Base-by-base conservation (phyloP, 129 eudicot genomes). In the Centaurea solstitialis region DNA sequence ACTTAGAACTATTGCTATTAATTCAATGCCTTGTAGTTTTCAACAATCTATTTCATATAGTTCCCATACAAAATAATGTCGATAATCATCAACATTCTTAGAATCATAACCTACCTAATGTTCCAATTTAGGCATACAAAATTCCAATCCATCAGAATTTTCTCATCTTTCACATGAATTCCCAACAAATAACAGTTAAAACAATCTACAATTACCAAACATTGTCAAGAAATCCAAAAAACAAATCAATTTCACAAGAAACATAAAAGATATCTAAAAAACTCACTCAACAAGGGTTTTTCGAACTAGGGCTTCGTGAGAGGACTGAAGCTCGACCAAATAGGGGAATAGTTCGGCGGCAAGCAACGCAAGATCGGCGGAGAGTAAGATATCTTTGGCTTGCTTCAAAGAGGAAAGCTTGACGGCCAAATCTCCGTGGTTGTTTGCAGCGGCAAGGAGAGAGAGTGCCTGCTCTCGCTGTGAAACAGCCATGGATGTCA, bases 391-490 rank as follows among this genome's bases (percentile, higher is more conserved):
- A 68, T 90, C 92, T 65, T 84, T 95, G 30, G 89, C 98, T 83
- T 95, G 99, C 67, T 87, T 87, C 80, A 95, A 81, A 28, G 99
- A 90, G 26, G 99, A 90, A 4, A 95, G 86, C 86, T 95, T 95
- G 7, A 95, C 97, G 23, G 98, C 93, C 88, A 95, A 95, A 92
- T 95, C 99, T 7, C 97, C 97, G 57, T 95, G 99, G 87, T 95
- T 92, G 83, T 92, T 95, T 45, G 97, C 97, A 21, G 96, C 90
- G 47, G 97, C 96, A 1, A 95, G 88, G 78, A 95, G 94, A 50
- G 93, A 81, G 33, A 92, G 90, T 22, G 94, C 88, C 57, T 92
- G 97, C 84, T 95, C 99, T 85, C 97, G 82, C 81, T 84, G 82
- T 43, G 83, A 70, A 72, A 68, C 93, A 68, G 90, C 89, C 97